Percentiles rank a stretch among this genome's conserved stretches.
Conservation (phyloP, 345 rosid species). For the Hibiscus mutabilis region DNA sequence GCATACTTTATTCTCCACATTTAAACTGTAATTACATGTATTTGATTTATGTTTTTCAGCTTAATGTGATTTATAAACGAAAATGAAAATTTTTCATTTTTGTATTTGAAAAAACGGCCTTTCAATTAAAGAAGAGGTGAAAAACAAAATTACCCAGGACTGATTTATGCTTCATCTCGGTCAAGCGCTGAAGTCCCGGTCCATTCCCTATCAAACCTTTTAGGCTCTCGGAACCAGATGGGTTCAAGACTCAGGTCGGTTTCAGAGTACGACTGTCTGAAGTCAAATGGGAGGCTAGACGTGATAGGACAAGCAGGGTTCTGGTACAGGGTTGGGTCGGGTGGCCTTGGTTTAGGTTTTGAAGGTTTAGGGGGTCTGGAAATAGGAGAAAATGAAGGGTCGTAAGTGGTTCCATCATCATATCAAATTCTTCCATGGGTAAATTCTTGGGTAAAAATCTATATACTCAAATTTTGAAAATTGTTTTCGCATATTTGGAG, state of each 20-base stretch:
- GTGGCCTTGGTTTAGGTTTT: conserved; percentile 11
- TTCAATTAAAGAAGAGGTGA: neutral
- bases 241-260: conserved; percentile 45
- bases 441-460: neutral
- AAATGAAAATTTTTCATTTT: neutral
- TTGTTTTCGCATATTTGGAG: neutral
- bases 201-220: conserved; percentile 75
- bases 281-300: conserved; percentile 79
- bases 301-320: conserved; percentile 17
- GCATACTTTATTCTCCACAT: neutral
- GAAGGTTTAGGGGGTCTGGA: conserved; percentile 15
- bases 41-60: neutral
- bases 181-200: conserved; percentile 66
- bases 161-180: conserved; percentile 19
- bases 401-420: conserved; percentile 17
- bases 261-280: conserved; percentile 77
- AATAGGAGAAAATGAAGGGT: conserved; percentile 28
- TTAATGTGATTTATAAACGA: neutral
- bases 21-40: neutral
- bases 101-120: neutral
- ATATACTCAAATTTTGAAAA: neutral
- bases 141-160: neutral
- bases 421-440: neutral
- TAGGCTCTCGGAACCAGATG: conserved; percentile 79
- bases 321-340: neutral